Conservation (phyloP, 2,329 filamentous ascomycete species). For the Paecilomyces fulvus region DNA sequence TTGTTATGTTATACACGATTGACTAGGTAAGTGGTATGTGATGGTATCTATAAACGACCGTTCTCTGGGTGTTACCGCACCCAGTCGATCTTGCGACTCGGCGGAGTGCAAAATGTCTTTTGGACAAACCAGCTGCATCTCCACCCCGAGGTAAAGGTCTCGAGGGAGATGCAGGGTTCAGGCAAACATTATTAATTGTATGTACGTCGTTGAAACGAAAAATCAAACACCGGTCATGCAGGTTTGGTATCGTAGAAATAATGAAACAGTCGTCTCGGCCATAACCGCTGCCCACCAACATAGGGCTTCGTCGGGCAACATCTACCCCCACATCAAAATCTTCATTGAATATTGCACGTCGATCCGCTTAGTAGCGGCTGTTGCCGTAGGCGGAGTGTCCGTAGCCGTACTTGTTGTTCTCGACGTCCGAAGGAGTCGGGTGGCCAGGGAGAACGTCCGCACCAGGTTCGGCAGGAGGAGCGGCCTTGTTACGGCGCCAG, state of each 20-base stretch:
- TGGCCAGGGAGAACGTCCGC: conserved; percentile 32
- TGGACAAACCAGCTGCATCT: background rate
- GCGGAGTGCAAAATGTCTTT: background rate
- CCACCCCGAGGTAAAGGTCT: background rate
- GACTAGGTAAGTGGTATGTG: background rate
- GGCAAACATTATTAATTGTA: background rate
- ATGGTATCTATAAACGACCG: background rate
- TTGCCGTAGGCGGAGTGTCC: conserved; percentile 23
- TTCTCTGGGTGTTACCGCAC: background rate
- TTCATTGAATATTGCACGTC: background rate
- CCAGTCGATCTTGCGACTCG: background rate
- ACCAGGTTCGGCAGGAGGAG: conserved; percentile 22
- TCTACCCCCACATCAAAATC: background rate
- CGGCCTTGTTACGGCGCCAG: conserved; percentile 36
- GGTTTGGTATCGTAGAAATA: background rate
- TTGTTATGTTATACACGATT: background rate
- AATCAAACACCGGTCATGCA: background rate
- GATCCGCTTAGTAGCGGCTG: conserved; percentile 17
- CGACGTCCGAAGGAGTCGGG: conserved; percentile 31
- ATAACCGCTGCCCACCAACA: background rate
- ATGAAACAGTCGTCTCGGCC: background rate
- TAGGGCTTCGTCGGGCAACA: background rate
- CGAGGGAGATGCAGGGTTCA: background rate
- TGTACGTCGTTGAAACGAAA: background rate
- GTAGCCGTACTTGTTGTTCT: conserved; percentile 20